Percentiles rank a stretch among this genome's conserved stretches.
Evolutionary conservation across 352 stramenopile genomes (phyloP).

Genomic region (Hyaloperonospora brassicae): DNA sequence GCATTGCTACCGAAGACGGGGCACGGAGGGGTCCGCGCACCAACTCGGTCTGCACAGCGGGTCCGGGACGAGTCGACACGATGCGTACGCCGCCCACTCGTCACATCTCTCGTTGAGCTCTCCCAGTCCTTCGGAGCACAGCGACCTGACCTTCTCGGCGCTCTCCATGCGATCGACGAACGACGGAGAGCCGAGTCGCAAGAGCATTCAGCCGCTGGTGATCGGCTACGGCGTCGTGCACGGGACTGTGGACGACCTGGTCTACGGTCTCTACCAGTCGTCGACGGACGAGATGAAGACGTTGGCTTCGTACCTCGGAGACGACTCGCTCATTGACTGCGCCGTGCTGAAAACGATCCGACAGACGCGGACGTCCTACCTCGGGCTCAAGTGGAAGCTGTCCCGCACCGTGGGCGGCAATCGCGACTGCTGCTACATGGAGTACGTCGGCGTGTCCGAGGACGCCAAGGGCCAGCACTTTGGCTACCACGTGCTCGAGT

Average conservation of each 20-base stretch:
- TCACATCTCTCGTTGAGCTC: constrained; percentile 25
- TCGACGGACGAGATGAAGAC: constrained; percentile 57
- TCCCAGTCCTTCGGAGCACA: constrained; percentile 19
- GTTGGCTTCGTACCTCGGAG: constrained; percentile 33
- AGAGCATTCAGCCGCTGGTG: constrained; percentile 36
- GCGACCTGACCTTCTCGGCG: constrained; percentile 16
- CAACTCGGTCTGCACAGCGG: constrained; percentile 38
- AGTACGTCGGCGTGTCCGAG: constrained; percentile 53
- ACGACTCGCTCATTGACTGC: constrained; percentile 57
- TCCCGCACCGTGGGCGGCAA: constrained; percentile 61
- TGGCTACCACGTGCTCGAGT: constrained; percentile 61
- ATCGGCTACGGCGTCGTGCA: constrained; percentile 43
- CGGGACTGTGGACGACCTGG: constrained; percentile 41
- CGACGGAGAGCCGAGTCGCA: constrained; percentile 32
- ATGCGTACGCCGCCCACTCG: constrained; percentile 22
- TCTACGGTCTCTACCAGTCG: constrained; percentile 47
- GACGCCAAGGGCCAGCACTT: constrained; percentile 50
- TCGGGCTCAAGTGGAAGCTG: constrained; percentile 72
- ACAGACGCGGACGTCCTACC: constrained; percentile 42
- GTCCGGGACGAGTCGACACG: constrained; percentile 1
- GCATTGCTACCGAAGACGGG: constrained; percentile 47
- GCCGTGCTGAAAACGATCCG: constrained; percentile 54
- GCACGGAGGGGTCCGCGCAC: constrained; percentile 16
- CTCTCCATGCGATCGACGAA: constrained; percentile 26
- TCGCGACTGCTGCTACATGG: constrained; percentile 60